These are phyloP conservation scores for Exophiala aquamarina DNA, from an alignment of 2,329 filamentous ascomycete species.

Conservation along the genomic window DNA sequence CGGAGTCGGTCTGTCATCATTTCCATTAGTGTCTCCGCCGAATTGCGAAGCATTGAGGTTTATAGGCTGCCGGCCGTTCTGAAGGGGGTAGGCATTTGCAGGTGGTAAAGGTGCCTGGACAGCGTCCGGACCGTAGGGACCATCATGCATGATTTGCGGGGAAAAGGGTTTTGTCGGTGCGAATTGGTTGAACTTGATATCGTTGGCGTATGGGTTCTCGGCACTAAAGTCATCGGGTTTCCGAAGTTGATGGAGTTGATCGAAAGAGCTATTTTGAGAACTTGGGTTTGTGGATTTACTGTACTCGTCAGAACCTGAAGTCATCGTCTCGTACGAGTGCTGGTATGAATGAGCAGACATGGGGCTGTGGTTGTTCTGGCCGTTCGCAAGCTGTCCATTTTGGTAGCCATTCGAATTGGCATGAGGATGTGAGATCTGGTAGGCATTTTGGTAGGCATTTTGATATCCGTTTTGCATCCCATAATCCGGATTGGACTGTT, in stretches of 20 bases:
- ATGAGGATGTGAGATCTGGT: constrained; percentile 35
- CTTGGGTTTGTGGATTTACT: constrained; percentile 86
- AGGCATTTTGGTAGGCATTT: constrained; percentile 35
- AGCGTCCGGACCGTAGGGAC: constrained; percentile 27
- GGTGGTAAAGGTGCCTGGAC: constrained; percentile 24
- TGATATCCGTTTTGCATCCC: constrained; percentile 40
- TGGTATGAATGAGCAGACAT: constrained; percentile 56
- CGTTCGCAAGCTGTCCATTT: background rate
- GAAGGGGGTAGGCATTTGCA: constrained; percentile 10
- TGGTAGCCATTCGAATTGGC: constrained; percentile 40
- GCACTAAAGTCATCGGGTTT: constrained; percentile 47
- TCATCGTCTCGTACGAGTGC: constrained; percentile 82
- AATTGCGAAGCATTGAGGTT: constrained; percentile 20
- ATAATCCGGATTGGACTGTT: constrained; percentile 16
- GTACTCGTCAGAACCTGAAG: constrained; percentile 68
- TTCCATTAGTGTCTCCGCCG: background rate
- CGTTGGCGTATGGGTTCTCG: constrained; percentile 38
- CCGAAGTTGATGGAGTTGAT: constrained; percentile 60
- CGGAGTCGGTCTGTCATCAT: constrained; percentile 8
- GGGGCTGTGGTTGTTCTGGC: constrained; percentile 13
- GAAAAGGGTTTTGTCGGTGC: constrained; percentile 15
- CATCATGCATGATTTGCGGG: constrained; percentile 20
- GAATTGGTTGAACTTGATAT: constrained; percentile 30
- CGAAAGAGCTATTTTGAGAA: constrained; percentile 89
- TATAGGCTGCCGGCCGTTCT: constrained; percentile 27